These are phyloP conservation scores for Boletus edulis DNA, from an alignment of 768 basidiomycete genomes.

Conservation along the genomic window DNA sequence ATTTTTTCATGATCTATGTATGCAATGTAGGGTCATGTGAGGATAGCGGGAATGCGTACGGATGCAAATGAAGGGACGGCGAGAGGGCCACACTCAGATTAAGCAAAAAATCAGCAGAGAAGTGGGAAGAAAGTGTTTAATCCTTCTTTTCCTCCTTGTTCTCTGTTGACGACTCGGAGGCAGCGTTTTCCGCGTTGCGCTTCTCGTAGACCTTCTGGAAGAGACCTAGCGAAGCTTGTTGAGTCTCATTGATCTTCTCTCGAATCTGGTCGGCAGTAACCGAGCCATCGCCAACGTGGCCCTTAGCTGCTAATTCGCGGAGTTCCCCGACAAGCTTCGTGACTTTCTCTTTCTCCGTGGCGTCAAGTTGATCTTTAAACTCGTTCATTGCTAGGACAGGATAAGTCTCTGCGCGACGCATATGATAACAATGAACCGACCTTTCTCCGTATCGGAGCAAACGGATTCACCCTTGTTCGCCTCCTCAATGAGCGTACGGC, in stretches of 20 bases:
- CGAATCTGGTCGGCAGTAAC: conserved; percentile 86
- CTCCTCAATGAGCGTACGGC: conserved; percentile 88
- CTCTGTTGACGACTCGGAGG: conserved; percentile 42
- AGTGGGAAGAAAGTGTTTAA: conserved; percentile 36
- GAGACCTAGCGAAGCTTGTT: conserved; percentile 90
- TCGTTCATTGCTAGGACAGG: conserved; percentile 75
- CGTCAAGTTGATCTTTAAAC: conserved; percentile 96
- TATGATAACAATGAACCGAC: conserved; percentile 35
- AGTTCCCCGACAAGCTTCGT: conserved; percentile 82
- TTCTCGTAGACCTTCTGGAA: conserved; percentile 99
- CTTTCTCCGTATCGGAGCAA: conserved; percentile 94
- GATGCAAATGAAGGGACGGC: conserved; percentile 30
- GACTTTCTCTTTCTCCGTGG: conserved; percentile 92
- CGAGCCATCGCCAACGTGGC: conserved; percentile 78
- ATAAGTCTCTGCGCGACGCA: background rate
- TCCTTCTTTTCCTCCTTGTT: conserved; percentile 82
- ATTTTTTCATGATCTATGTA: conserved; percentile 34
- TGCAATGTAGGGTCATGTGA: conserved; percentile 17
- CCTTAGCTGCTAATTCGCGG: conserved; percentile 85
- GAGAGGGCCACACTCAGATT: conserved; percentile 7
- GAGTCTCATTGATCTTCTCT: conserved; percentile 90
- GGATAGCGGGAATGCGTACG: background rate
- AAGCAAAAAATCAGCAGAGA: background rate
- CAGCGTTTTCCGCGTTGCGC: conserved; percentile 68
- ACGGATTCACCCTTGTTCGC: conserved; percentile 96